phyloP scores from a whole-genome alignment of 371 early-diverging fungal genomes.

The Circinella umbellata region DNA sequence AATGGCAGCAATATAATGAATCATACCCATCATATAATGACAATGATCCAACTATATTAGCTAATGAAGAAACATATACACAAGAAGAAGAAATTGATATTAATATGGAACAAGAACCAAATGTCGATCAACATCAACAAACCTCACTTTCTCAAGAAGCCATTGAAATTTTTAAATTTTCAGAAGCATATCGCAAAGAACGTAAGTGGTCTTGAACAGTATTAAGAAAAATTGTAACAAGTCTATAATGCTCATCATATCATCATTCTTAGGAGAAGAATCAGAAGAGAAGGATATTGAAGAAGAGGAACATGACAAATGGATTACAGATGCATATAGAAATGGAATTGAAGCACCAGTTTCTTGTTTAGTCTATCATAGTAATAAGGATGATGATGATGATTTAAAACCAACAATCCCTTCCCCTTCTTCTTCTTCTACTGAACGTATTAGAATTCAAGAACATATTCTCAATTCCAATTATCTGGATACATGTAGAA shows the following conservation, averaged over 20 bases:
- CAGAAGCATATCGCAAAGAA: constrained; percentile 43
- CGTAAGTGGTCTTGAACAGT: constrained; percentile 9
- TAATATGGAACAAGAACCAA: not conserved
- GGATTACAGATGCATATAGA: constrained; percentile 29
- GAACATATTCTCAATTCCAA: constrained; percentile 39
- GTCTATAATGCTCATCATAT: not conserved
- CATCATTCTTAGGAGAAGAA: not conserved
- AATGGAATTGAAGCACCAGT: constrained; percentile 41
- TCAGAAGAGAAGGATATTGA: not conserved
- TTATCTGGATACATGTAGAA: constrained; percentile 27
- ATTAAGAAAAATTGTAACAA: not conserved
- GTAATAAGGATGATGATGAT: not conserved
- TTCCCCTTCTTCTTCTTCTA: not conserved
- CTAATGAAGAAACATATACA: not conserved
- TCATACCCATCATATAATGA: constrained; percentile 1
- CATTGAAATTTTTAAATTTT: constrained; percentile 45
- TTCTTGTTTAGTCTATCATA: constrained; percentile 26
- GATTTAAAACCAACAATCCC: not conserved
- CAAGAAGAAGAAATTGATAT: not conserved
- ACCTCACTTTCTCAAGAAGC: constrained; percentile 34
- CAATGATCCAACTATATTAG: not conserved
- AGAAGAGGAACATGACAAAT: constrained; percentile 24
- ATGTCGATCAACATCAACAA: not conserved
- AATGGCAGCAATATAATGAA: constrained; percentile 5
- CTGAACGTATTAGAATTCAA: constrained; percentile 21